Conservation (phyloP, 2,329 filamentous ascomycete species). For the Trichoderma sp. region DNA sequence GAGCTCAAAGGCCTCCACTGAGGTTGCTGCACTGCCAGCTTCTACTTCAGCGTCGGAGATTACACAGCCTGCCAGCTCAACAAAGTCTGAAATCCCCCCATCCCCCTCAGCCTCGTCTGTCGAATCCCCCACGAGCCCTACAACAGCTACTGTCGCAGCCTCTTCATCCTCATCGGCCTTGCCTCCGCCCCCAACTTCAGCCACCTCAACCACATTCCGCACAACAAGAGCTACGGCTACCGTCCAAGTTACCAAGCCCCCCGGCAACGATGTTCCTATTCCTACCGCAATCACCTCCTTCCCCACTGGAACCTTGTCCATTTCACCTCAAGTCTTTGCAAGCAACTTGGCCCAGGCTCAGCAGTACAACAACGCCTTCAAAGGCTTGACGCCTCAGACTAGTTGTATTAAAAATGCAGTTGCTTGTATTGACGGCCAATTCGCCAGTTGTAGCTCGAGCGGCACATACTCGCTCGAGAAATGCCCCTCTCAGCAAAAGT, state of each 20-base stretch:
- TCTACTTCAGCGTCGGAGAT: background rate
- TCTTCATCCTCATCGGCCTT: background rate
- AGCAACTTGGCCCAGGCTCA: slow-evolving; percentile 51
- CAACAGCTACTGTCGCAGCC: slow-evolving; percentile 6
- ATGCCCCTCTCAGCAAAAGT: slow-evolving; percentile 44
- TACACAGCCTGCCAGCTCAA: background rate
- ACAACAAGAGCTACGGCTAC: slow-evolving; percentile 31
- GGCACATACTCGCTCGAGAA: slow-evolving; percentile 49
- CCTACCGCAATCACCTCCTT: slow-evolving; percentile 49
- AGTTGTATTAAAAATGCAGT: slow-evolving; percentile 52
- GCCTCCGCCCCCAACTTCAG: background rate
- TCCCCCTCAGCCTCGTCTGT: background rate
- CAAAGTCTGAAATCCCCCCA: background rate
- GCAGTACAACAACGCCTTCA: slow-evolving; percentile 54
- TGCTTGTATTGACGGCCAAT: slow-evolving; percentile 57
- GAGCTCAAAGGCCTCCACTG: background rate
- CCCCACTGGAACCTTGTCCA: slow-evolving; percentile 45
- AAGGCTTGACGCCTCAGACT: slow-evolving; percentile 48
- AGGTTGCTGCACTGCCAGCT: background rate
- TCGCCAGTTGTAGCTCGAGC: slow-evolving; percentile 50
- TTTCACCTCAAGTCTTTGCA: slow-evolving; percentile 48
- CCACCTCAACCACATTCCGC: slow-evolving; percentile 13
- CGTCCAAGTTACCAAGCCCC: slow-evolving; percentile 43
- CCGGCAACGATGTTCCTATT: slow-evolving; percentile 46
- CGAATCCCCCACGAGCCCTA: background rate